A percentile compares a stretch with the other conserved stretches of the same genome.
Conservation (phyloP, 176 grass and related monocot species). For the Raddia guianensis region DNA sequence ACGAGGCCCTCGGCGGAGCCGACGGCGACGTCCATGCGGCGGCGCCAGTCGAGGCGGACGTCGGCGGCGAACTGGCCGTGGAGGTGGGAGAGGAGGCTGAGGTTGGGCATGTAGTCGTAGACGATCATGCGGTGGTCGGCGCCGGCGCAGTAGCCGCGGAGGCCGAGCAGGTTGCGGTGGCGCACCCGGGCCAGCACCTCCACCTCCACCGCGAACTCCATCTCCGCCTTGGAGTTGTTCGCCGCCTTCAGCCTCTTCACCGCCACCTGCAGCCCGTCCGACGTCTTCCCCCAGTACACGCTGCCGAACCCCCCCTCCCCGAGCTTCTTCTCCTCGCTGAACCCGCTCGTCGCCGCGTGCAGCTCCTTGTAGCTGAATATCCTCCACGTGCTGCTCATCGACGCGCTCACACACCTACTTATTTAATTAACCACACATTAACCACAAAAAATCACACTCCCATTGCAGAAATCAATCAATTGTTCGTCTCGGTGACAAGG, state of each 20-base stretch:
- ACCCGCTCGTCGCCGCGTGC: constrained; percentile 57
- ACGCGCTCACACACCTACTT: constrained; percentile 32
- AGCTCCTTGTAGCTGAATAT: constrained; percentile 80
- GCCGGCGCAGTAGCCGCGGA: constrained; percentile 62
- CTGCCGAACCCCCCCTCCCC: constrained; percentile 80
- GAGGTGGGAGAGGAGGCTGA: constrained; percentile 66
- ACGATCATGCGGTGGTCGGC: constrained; percentile 68
- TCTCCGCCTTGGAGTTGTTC: constrained; percentile 80
- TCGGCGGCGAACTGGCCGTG: constrained; percentile 62
- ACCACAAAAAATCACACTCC: neutral
- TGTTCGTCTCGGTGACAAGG: neutral
- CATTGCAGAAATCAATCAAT: too few relatives aligned
- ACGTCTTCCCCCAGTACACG: constrained; percentile 69
- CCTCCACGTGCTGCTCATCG: constrained; percentile 53
- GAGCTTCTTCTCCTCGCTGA: constrained; percentile 74
- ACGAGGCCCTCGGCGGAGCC: constrained; percentile 65
- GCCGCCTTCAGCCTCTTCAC: constrained; percentile 70
- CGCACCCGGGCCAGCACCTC: constrained; percentile 69
- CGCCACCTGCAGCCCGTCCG: constrained; percentile 67
- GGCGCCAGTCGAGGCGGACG: constrained; percentile 47
- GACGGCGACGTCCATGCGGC: constrained; percentile 39
- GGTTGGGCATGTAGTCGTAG: constrained; percentile 85
- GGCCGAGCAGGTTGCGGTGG: constrained; percentile 65
- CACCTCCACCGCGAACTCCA: constrained; percentile 82
- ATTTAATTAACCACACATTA: too few relatives aligned